These are phyloP conservation scores for Monocercomonoides exilis DNA, from an alignment of 78 protist genomes.

Conservation along the genomic window DNA sequence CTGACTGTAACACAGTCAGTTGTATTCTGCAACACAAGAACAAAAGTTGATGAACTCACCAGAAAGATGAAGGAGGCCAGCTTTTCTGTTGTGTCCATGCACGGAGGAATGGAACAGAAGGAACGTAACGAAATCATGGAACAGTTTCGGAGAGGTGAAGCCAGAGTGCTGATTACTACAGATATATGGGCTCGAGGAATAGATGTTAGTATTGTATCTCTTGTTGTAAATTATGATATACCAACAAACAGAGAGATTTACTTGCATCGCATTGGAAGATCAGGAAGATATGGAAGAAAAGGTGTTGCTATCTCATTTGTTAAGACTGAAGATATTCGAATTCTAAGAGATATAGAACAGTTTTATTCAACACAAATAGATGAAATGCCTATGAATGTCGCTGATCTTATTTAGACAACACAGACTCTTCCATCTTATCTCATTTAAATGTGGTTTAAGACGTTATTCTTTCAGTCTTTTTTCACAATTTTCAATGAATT, in stretches of 20 bases:
- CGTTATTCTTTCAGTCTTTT: no score
- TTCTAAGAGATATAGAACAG: constrained; percentile 82
- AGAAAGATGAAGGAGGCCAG: constrained; percentile 72
- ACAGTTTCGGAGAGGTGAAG: constrained; percentile 70
- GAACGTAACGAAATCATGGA: constrained; percentile 79
- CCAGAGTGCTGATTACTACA: constrained; percentile 85
- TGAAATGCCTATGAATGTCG: constrained; percentile 89
- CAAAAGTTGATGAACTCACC: constrained; percentile 73
- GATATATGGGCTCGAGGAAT: constrained; percentile 91
- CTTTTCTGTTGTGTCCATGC: constrained; percentile 87
- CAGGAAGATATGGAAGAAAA: constrained; percentile 95
- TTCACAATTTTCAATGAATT: no score
- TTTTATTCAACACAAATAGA: constrained; percentile 68
- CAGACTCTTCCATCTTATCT: no score
- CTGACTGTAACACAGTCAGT: constrained; percentile 91
- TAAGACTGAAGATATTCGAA: constrained; percentile 75
- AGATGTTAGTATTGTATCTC: constrained; percentile 94
- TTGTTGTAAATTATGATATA: constrained; percentile 96
- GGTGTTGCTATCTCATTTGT: constrained; percentile 98
- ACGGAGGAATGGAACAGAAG: constrained; percentile 83
- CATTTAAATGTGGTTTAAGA: no score
- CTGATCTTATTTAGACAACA: neutral
- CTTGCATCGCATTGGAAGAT: constrained; percentile 95
- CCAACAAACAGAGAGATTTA: constrained; percentile 94
- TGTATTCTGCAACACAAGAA: constrained; percentile 91